Evolutionary conservation across 106 monocot species (phyloP).

Genomic region (Apostasia shenzhenica): DNA sequence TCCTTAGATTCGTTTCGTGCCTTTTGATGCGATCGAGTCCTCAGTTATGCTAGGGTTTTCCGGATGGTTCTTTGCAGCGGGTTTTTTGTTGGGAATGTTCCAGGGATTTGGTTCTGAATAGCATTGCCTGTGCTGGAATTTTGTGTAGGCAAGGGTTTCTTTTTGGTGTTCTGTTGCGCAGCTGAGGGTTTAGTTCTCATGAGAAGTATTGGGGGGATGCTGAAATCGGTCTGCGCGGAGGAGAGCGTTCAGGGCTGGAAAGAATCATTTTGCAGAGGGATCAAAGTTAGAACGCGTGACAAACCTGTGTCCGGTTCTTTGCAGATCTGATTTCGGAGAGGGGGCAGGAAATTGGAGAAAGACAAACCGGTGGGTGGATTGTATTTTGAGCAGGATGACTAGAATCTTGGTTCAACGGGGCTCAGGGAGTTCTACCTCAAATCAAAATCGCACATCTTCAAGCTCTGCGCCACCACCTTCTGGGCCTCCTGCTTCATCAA

Average conservation of each 20-base stretch:
- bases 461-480: conserved; percentile 25
- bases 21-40: neutral
- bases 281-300: conserved; percentile 57
- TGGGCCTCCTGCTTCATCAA: conserved; percentile 22
- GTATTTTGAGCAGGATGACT: conserved; percentile 47
- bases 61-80: neutral
- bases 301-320: conserved; percentile 28
- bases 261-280: conserved; percentile 24
- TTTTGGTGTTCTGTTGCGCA: neutral
- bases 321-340: conserved; percentile 18
- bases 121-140: conserved; percentile 1
- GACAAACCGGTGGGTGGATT: neutral
- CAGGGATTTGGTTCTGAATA: neutral
- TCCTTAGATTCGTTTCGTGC: neutral
- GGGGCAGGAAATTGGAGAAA: neutral
- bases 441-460: conserved; percentile 31
- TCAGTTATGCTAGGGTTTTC: neutral
- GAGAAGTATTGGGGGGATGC: conserved; percentile 27
- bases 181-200: conserved; percentile 19
- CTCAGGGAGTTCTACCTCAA: conserved; percentile 58
- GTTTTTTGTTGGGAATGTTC: neutral
- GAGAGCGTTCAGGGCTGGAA: conserved; percentile 21
- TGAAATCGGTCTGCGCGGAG: conserved; percentile 19
- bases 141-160: conserved; percentile 1
- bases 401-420: conserved; percentile 75